Base-by-base conservation (phyloP, 257 asterid genomes). In the Nicotiana noctiflora region DNA sequence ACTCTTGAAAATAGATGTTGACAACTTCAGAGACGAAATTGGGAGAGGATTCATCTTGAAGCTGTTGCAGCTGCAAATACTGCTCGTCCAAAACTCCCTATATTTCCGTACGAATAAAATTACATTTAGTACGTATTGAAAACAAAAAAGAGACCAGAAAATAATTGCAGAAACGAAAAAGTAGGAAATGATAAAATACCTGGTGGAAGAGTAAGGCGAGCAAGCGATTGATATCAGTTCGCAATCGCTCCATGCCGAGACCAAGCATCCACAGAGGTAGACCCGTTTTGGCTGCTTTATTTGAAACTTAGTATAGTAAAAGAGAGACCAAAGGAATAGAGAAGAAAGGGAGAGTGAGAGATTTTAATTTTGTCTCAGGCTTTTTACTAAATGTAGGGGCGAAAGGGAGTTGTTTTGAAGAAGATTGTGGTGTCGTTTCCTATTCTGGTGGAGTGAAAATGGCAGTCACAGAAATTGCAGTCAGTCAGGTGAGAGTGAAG, bases 251-350 rank as follows among this genome's bases (percentile, higher is more conserved):
- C 85, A 84, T 84, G 72, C 86, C 89, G 79, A 92, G 87, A 1
- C 95, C 97, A 81, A 95, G 83, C 98, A 93, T 90, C 98, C 99
- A 93, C 93, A 92, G 5, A 4, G 98, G 98, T 25, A 95, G 93
- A 91, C 98, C 99, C 99, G 99, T 95, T 85, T 95, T 95, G 94
- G 29, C 90, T 82, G 77, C 37, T 52, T 83, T 77, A 40, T 8
- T 40, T 40, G 0, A 40, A 40, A 40, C 49, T 40, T 40, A 40
- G 12, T 40, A 40, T 64, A 13, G 17, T 19, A 19, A 32, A 17
- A 29, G 14, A 31, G 70, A 40, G 21, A 37, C 5, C 25, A 51
- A 29, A 34, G 9, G 14, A 37, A 75, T 37, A 32, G 44, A 55
- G 76, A 72, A 3, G 21, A 14, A 6, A 31, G n/a, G 31, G 34